Conservation (phyloP, 73 alveolate species). For the Strombidium stylifer region DNA sequence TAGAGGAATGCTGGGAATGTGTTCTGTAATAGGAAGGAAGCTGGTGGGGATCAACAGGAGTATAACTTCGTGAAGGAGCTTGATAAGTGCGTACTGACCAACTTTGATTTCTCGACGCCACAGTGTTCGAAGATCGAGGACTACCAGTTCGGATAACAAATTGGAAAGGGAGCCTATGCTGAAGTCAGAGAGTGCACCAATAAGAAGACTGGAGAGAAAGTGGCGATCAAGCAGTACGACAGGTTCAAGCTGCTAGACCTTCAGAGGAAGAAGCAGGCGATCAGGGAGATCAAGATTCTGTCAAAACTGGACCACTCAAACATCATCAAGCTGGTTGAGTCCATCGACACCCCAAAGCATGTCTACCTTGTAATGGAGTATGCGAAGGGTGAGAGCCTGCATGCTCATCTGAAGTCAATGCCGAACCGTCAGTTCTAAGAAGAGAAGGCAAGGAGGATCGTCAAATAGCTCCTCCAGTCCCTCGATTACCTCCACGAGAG, state of each 20-base stretch:
- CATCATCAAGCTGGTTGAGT: conserved; percentile 10
- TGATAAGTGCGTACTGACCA: background rate
- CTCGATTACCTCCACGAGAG: conserved; percentile 56
- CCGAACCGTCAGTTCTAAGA: conserved; percentile 62
- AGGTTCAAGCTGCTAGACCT: conserved; percentile 41
- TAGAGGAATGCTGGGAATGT: too few relatives aligned
- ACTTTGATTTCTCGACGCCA: conserved; percentile 35
- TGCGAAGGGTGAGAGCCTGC: conserved; percentile 55
- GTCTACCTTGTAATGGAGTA: conserved; percentile 68
- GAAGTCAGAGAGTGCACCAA: conserved; percentile 36
- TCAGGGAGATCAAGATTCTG: conserved; percentile 33
- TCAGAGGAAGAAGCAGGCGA: conserved; percentile 33
- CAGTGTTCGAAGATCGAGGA: conserved; percentile 36
- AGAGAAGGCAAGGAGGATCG: conserved; percentile 71
- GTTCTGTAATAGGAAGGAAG: too few relatives aligned
- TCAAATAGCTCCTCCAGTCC: conserved; percentile 57
- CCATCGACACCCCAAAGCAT: conserved; percentile 19
- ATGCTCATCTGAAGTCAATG: conserved; percentile 48
- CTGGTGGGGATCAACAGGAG: too few relatives aligned
- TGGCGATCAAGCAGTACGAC: conserved; percentile 53
- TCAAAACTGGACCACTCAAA: conserved; percentile 11
- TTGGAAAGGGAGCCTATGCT: conserved; percentile 67
- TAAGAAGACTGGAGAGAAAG: conserved; percentile 39
- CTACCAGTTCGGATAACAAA: conserved; percentile 27
- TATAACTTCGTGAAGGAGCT: too few relatives aligned